Percentiles rank a stretch among this genome's conserved stretches.
phyloP scores from a whole-genome alignment of 1,139 yeast species.

The Kluyveromyces sp. region DNA sequence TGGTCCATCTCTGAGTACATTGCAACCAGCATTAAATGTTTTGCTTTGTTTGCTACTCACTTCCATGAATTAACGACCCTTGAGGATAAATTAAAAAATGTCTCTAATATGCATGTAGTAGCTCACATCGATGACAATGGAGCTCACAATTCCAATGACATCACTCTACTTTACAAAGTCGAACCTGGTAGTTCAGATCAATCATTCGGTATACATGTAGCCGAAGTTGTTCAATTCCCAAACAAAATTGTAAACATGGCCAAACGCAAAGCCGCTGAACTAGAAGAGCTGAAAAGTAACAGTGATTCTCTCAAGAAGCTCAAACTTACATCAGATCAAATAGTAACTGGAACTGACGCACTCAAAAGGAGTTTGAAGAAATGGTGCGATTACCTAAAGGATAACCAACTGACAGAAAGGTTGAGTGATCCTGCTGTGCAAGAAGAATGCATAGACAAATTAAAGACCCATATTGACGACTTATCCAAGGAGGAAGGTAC shows the following conservation, averaged over 20 bases:
- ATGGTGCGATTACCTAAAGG: constrained; percentile 52
- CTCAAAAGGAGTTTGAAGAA: constrained; percentile 48
- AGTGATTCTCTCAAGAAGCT: constrained; percentile 37
- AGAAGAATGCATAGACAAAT: constrained; percentile 2
- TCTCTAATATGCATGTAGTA: constrained; percentile 83
- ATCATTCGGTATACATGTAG: constrained; percentile 95
- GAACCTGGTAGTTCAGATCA: constrained; percentile 90
- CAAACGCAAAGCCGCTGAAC: constrained; percentile 81
- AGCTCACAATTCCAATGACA: constrained; percentile 46
- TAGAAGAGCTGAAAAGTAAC: constrained; percentile 58
- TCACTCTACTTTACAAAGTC: constrained; percentile 81
- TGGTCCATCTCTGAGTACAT: constrained; percentile 92
- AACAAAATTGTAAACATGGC: constrained; percentile 87
- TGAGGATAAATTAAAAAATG: constrained; percentile 52
- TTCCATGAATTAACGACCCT: constrained; percentile 89
- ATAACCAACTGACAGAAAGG: constrained; percentile 23
- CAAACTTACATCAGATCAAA: constrained; percentile 48
- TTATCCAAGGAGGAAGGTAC: background rate
- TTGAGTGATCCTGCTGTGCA: constrained; percentile 3
- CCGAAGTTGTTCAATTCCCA: constrained; percentile 91
- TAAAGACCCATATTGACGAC: background rate
- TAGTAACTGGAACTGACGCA: constrained; percentile 46
- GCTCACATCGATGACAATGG: constrained; percentile 60
- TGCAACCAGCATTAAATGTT: constrained; percentile 61
- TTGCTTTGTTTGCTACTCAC: constrained; percentile 90